Evolutionary conservation across 495 filamentous ascomycete species (phyloP).

Genomic region (Penicillium parvum): DNA sequence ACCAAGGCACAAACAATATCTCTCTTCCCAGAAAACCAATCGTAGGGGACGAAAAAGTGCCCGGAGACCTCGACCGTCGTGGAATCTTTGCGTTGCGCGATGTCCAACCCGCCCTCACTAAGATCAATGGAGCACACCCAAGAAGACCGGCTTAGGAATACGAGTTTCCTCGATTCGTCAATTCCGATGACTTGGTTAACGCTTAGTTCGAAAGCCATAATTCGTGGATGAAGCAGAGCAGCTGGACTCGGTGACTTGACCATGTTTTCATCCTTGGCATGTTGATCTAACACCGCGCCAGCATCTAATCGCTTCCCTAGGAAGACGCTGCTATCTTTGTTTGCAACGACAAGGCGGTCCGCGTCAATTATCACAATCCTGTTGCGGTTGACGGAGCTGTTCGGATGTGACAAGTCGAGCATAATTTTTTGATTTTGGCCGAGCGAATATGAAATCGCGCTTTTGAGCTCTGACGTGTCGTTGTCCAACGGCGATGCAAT

Average conservation of each 20-base stretch:
- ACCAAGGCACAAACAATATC: not conserved
- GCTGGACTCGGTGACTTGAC: not conserved
- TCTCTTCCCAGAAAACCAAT: slow-evolving; percentile 2
- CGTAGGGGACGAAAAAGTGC: slow-evolving; percentile 1
- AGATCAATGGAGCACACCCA: not conserved
- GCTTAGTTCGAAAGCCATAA: not conserved
- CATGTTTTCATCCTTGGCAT: not conserved
- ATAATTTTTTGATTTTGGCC: not conserved
- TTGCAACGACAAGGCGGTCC: not conserved
- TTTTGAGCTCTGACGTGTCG: not conserved
- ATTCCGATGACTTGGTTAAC: not conserved
- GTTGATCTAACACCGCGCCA: not conserved
- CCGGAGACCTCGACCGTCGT: not conserved
- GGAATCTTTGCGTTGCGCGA: not conserved
- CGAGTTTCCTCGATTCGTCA: not conserved
- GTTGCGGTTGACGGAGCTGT: not conserved
- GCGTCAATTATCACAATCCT: not conserved
- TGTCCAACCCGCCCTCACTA: not conserved
- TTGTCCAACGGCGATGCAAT: not conserved
- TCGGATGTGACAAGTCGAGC: not conserved
- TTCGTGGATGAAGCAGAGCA: not conserved
- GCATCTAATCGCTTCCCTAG: not conserved
- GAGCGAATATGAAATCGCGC: not conserved
- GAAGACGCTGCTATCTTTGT: not conserved
- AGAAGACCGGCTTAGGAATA: not conserved